Evolutionary conservation across 495 filamentous ascomycete species (phyloP).

Genomic region (Hyaloscypha hepaticicola): DNA sequence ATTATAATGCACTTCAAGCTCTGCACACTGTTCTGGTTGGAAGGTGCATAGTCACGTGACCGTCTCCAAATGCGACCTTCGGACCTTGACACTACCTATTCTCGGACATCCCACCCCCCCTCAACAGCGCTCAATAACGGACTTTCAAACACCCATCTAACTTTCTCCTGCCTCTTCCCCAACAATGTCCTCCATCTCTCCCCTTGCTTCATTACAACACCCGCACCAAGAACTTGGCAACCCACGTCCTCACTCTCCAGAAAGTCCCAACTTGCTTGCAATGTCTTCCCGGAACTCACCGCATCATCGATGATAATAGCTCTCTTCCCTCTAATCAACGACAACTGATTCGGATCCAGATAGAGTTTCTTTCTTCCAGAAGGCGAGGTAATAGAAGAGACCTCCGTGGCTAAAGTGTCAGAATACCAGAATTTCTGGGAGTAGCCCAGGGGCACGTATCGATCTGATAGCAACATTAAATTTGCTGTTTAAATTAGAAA

Average conservation of each 20-base stretch:
- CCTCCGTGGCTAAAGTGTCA: conserved; percentile 19
- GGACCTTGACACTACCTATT: too few relatives aligned
- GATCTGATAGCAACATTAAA: conserved; percentile 13
- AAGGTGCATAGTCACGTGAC: background rate
- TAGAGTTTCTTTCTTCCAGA: conserved; percentile 19
- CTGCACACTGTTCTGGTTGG: too few relatives aligned
- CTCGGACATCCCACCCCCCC: conserved; percentile 24
- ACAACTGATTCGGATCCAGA: conserved; percentile 26
- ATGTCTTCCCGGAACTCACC: conserved; percentile 25
- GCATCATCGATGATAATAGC: conserved; percentile 29
- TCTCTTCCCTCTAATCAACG: conserved; percentile 20
- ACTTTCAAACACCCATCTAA: conserved; percentile 30
- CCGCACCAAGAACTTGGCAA: conserved; percentile 11
- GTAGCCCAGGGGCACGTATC: conserved; percentile 28
- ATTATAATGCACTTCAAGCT: too few relatives aligned
- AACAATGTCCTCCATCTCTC: conserved; percentile 21
- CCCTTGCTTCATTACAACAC: conserved; percentile 30
- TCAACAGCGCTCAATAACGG: conserved; percentile 22
- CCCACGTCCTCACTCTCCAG: conserved; percentile 25
- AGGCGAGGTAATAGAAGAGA: conserved; percentile 30
- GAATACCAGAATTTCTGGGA: conserved; percentile 31
- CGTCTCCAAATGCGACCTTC: background rate
- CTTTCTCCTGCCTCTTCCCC: conserved; percentile 17
- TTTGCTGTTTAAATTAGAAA: background rate
- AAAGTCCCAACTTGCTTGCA: conserved; percentile 26